These are phyloP conservation scores for Trametes villosa DNA, from an alignment of 768 basidiomycete species.

Conservation along the genomic window DNA sequence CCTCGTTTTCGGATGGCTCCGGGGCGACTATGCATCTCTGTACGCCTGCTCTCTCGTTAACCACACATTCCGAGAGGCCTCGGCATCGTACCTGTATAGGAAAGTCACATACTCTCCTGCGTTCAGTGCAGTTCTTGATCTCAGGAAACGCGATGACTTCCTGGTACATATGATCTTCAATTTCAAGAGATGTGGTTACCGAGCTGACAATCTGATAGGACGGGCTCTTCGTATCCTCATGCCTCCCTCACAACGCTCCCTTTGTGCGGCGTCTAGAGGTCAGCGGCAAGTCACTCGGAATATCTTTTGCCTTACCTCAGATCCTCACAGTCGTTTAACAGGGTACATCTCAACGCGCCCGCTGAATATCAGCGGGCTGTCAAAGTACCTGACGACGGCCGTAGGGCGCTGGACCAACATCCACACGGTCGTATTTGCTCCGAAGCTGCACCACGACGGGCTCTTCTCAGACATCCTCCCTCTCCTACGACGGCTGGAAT, in stretches of 20 bases:
- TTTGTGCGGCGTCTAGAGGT: constrained; percentile 15
- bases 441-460: constrained; percentile 12
- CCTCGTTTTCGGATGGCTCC: not conserved
- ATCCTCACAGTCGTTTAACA: constrained; percentile 34
- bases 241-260: constrained; percentile 19
- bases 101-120: not conserved
- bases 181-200: not conserved
- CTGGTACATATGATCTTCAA: not conserved
- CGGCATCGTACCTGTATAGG: not conserved
- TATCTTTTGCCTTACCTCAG: not conserved
- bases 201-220: not conserved
- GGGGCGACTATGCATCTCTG: not conserved
- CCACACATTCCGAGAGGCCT: not conserved
- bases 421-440: constrained; percentile 18
- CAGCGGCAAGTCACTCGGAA: constrained; percentile 1
- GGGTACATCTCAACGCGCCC: constrained; percentile 26
- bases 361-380: constrained; percentile 19
- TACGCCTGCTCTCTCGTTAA: not conserved
- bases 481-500: constrained; percentile 11
- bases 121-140: not conserved
- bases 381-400: constrained; percentile 19
- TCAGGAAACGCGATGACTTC: not conserved
- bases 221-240: constrained; percentile 11
- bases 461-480: constrained; percentile 20
- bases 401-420: constrained; percentile 28